Evolutionary conservation across 2,329 filamentous ascomycete species (phyloP).

Genomic region (Xylariales sp.): DNA sequence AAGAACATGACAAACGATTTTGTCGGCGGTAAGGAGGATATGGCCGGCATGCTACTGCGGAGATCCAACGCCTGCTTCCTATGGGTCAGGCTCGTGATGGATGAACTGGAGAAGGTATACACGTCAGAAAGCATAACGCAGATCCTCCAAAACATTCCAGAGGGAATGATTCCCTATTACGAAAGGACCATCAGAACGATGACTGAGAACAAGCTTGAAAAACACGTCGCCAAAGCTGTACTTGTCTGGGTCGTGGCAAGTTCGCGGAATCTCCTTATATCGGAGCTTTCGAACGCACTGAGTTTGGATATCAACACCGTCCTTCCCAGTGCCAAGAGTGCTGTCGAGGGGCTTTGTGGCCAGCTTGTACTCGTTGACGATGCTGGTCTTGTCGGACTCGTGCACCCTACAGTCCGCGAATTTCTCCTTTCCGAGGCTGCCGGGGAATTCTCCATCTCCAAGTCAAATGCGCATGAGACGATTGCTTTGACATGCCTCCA

Average conservation of each 20-base stretch:
- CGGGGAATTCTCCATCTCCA: constrained; percentile 2
- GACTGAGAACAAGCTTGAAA: constrained; percentile 11
- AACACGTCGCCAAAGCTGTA: constrained; percentile 9
- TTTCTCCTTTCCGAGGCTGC: constrained; percentile 5
- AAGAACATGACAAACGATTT: no score
- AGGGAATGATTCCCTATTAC: constrained; percentile 21
- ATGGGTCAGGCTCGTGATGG: constrained; percentile 19
- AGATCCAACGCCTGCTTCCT: constrained; percentile 22
- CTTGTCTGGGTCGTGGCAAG: constrained; percentile 10
- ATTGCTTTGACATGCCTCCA: constrained; percentile 2
- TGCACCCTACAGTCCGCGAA: constrained; percentile 6
- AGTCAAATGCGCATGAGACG: neutral
- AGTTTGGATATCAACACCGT: constrained; percentile 8
- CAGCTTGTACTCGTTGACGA: constrained; percentile 6
- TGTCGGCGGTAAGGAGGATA: no score
- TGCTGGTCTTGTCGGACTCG: constrained; percentile 1
- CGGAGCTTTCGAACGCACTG: constrained; percentile 6
- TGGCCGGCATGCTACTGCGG: no score
- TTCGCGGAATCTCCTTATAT: neutral
- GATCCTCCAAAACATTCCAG: constrained; percentile 15
- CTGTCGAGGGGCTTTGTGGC: constrained; percentile 6
- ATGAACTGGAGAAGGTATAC: constrained; percentile 15
- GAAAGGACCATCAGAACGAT: constrained; percentile 15
- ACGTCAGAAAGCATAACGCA: constrained; percentile 18
- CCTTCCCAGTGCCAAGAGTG: neutral